A percentile compares a stretch with the other conserved stretches of the same genome.
Conservation (phyloP, 441 rosid species). For the Gossypium gossypioides region DNA sequence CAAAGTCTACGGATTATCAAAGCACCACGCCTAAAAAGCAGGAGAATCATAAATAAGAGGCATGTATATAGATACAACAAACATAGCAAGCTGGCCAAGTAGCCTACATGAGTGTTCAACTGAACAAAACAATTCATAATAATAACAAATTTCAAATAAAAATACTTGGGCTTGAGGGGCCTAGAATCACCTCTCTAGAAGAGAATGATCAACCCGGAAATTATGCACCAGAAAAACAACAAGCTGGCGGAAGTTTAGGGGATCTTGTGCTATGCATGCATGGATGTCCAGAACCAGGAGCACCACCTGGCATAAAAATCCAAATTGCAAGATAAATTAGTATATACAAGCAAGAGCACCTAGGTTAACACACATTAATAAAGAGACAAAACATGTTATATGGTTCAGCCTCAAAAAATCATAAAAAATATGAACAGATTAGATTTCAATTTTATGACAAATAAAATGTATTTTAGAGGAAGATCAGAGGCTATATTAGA, state of each 20-base stretch:
- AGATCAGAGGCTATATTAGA: not conserved
- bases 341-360: not conserved
- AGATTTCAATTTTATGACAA: not conserved
- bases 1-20: slow-evolving; percentile 90
- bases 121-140: not conserved
- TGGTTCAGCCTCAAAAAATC: not conserved
- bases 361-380: not conserved
- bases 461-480: not conserved
- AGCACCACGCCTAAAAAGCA: slow-evolving; percentile 81
- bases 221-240: slow-evolving; percentile 84
- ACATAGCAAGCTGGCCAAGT: not conserved
- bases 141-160: not conserved
- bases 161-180: slow-evolving; percentile 7
- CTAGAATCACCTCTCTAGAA: slow-evolving; percentile 72
- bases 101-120: not conserved
- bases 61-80: not conserved
- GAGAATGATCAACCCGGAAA: slow-evolving; percentile 75
- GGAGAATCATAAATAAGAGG: not conserved
- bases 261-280: slow-evolving; percentile 96
- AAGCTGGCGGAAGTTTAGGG: slow-evolving; percentile 84
- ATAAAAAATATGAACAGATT: not conserved
- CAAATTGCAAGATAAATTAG: slow-evolving; percentile 5
- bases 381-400: not conserved
- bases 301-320: slow-evolving; percentile 54
- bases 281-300: slow-evolving; percentile 96